These are phyloP conservation scores for Leccinum insolens DNA, from an alignment of 1,284 basidiomycete genomes.

Conservation along the genomic window DNA sequence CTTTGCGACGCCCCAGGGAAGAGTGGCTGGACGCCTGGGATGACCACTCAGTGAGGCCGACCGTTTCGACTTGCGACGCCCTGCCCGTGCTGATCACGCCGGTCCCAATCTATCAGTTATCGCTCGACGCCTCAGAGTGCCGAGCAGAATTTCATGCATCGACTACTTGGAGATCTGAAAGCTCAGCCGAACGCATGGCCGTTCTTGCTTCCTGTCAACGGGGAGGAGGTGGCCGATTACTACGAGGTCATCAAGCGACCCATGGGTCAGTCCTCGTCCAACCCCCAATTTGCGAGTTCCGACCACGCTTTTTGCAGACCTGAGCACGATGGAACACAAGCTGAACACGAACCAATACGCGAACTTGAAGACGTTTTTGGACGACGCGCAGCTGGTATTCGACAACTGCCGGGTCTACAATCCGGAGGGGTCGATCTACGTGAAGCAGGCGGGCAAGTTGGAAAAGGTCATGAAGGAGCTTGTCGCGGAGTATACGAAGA, in stretches of 20 bases:
- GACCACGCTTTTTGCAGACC: constrained; percentile 48
- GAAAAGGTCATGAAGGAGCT: constrained; percentile 70
- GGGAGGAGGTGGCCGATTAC: constrained; percentile 87
- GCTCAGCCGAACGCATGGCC: constrained; percentile 88
- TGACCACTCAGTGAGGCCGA: constrained; percentile 71
- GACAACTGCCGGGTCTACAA: constrained; percentile 95
- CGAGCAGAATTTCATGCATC: constrained; percentile 76
- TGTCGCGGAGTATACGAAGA: constrained; percentile 39
- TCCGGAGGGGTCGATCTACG: constrained; percentile 82
- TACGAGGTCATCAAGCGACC: constrained; percentile 90
- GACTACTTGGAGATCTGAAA: constrained; percentile 83
- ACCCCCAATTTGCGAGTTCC: neutral
- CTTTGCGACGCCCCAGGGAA: constrained; percentile 56
- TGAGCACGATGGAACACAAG: constrained; percentile 92
- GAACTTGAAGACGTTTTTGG: constrained; percentile 76
- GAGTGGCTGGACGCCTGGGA: constrained; percentile 91
- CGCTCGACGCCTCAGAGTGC: constrained; percentile 55
- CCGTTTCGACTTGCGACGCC: neutral
- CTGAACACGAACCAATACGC: constrained; percentile 83
- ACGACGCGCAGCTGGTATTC: constrained; percentile 86
- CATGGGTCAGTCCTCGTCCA: constrained; percentile 72
- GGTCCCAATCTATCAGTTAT: constrained; percentile 29
- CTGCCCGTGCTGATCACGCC: constrained; percentile 4
- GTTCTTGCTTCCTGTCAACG: constrained; percentile 82
- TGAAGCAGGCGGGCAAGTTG: constrained; percentile 84